A percentile compares a stretch with the other conserved stretches of the same genome.
Conservation (phyloP, 805 yeast species). For the Kazachstania taianensis region DNA sequence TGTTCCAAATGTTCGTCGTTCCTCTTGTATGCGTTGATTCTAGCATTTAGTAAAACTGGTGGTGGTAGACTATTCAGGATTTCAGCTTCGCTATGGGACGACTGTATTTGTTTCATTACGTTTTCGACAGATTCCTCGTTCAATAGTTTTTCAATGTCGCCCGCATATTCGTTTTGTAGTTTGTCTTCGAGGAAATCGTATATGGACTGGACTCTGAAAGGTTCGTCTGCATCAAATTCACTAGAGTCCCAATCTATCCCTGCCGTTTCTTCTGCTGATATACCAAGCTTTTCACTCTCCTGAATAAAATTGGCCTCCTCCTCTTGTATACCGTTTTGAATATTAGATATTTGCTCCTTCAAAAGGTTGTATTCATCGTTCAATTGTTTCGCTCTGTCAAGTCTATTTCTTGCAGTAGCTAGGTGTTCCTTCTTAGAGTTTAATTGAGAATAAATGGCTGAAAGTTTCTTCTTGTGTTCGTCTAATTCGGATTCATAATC, state of each 20-base stretch:
- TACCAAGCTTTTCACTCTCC: slow-evolving; percentile 31
- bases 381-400: slow-evolving; percentile 30
- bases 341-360: slow-evolving; percentile 45
- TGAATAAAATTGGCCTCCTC: slow-evolving; percentile 49
- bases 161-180: slow-evolving; percentile 26
- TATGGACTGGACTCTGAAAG: slow-evolving; percentile 62
- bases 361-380: slow-evolving; percentile 47
- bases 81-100: slow-evolving; percentile 9
- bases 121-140: slow-evolving; percentile 15
- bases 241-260: slow-evolving; percentile 35
- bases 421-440: slow-evolving; percentile 17
- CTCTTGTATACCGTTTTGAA: slow-evolving; percentile 52
- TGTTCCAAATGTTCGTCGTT: slow-evolving; percentile 50
- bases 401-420: slow-evolving; percentile 19
- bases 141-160: slow-evolving; percentile 23
- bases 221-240: slow-evolving; percentile 79
- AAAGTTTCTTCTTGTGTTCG: slow-evolving; percentile 42
- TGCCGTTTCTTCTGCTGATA: slow-evolving; percentile 21
- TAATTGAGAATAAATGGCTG: slow-evolving; percentile 36
- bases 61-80: slow-evolving; percentile 26
- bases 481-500: slow-evolving; percentile 51
- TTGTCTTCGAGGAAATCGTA: slow-evolving; percentile 42
- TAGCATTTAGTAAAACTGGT: slow-evolving; percentile 49
- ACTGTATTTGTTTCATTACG: slow-evolving; percentile 17
- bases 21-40: slow-evolving; percentile 68